phyloP scores from a whole-genome alignment of 1,284 basidiomycete species.

The Cutaneotrichosporon sp. region DNA sequence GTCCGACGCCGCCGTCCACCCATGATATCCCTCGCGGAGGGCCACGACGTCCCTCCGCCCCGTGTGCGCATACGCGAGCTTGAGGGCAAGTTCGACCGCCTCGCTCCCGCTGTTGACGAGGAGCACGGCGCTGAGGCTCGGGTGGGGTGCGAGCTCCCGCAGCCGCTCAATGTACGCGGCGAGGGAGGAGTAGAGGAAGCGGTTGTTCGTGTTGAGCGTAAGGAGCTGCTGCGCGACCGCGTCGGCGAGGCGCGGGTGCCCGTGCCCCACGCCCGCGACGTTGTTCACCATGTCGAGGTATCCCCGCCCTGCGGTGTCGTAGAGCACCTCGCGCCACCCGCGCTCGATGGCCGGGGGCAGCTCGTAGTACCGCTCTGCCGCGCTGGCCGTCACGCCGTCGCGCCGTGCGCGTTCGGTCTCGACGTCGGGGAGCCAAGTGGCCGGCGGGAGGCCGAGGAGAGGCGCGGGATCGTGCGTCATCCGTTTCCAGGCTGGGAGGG shows the following conservation, averaged over 20 bases:
- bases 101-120: constrained; percentile 22
- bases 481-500: constrained; percentile 7
- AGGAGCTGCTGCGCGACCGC: constrained; percentile 17
- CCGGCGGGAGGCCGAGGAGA: neutral
- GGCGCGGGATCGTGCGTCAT: constrained; percentile 13
- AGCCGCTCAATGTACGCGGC: constrained; percentile 18
- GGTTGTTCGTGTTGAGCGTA: constrained; percentile 22
- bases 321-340: constrained; percentile 16
- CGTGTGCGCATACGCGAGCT: constrained; percentile 14
- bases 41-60: constrained; percentile 9
- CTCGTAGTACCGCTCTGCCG: constrained; percentile 19
- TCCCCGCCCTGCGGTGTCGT: constrained; percentile 11
- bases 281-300: constrained; percentile 26
- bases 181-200: constrained; percentile 16
- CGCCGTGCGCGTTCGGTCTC: neutral
- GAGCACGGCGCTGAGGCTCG: constrained; percentile 8
- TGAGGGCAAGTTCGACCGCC: constrained; percentile 21
- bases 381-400: constrained; percentile 4
- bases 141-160: constrained; percentile 10
- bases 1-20: constrained; percentile 17
- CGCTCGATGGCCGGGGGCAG: constrained; percentile 15
- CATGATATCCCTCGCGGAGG: constrained; percentile 21
- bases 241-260: constrained; percentile 15
- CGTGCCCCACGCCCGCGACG: constrained; percentile 17
- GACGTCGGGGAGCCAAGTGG: constrained; percentile 1